Base-by-base conservation (phyloP, 1,284 basidiomycete genomes). In the Gymnopus androsaceus region DNA sequence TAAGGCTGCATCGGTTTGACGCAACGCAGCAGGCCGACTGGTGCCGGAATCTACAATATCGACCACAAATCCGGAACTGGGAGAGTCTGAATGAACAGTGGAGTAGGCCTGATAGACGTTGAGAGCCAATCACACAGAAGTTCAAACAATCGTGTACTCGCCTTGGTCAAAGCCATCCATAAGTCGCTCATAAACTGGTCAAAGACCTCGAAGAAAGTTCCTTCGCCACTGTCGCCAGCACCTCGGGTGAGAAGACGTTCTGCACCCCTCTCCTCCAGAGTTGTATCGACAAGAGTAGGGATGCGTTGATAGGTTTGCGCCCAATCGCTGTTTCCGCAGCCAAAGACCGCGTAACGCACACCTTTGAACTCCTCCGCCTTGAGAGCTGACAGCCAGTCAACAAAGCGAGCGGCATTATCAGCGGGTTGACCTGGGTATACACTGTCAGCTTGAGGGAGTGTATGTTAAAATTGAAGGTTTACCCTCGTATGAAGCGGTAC, bases 271-370 rank as follows among this genome's bases (percentile, higher is more conserved):
- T 69, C 62, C 36, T 67, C 73, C 8, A 83, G 60, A 12, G 67
- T 59, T 9, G 67, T 61, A 62, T 82, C 80, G 57, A 78, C 68
- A 3, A 76, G 61, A 49, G 50, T 74, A 7, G 81, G 81, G 28
- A 83, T 75, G n/a, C 71, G 68, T 66, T 82, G 80, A 66, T 75
- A 83, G 2, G 81, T 82, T 34, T 70, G 64, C 19, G 71, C 73
- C 81, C 81, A 83, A 62, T 82, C 81, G 54, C 72, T 73, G 64
- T 82, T 80, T 4, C 81, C 81, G 48, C 78, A 80, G 1, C 81
- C 81, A 58, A 83, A 82, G 28, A 83, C 77, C 7, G 74, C 74
- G 60, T 72, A 83, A 30, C 69, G 68, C 17, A 79, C 72, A 34
- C 71, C 71, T 7, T 66, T 63, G 42, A 78, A 65, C 58, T 70